Evolutionary conservation across 257 asterid species (phyloP).

Genomic region (Solanum tarapatanum): DNA sequence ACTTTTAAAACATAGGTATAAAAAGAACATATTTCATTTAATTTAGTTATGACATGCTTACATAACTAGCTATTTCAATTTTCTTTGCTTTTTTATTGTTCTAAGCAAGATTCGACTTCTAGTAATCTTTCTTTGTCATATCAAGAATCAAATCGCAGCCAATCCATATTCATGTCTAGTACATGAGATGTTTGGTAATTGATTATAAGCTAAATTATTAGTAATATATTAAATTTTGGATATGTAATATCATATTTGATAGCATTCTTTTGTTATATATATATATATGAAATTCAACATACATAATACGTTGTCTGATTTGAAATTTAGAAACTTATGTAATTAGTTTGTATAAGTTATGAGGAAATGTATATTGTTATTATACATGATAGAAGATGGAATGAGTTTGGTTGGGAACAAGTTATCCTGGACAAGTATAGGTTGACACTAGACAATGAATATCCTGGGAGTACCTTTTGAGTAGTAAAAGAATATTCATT

Average conservation of each 20-base stretch:
- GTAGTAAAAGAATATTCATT: neutral
- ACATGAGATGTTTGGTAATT: neutral
- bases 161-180: neutral
- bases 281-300: neutral
- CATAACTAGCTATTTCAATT: neutral
- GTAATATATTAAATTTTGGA: neutral
- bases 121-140: neutral
- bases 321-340: neutral
- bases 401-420: no score
- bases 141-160: neutral
- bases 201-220: neutral
- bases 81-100: neutral
- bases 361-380: neutral
- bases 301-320: neutral
- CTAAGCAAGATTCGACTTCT: neutral
- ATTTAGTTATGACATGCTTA: neutral
- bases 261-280: neutral
- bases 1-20: neutral
- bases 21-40: neutral
- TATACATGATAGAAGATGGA: neutral
- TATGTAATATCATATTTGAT: neutral
- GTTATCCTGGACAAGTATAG: no score
- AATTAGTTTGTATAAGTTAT: neutral
- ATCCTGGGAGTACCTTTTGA: neutral
- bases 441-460: no score